Conservation (phyloP, 192 early-diverging fungal genomes). For the Kappamyces sp. region DNA sequence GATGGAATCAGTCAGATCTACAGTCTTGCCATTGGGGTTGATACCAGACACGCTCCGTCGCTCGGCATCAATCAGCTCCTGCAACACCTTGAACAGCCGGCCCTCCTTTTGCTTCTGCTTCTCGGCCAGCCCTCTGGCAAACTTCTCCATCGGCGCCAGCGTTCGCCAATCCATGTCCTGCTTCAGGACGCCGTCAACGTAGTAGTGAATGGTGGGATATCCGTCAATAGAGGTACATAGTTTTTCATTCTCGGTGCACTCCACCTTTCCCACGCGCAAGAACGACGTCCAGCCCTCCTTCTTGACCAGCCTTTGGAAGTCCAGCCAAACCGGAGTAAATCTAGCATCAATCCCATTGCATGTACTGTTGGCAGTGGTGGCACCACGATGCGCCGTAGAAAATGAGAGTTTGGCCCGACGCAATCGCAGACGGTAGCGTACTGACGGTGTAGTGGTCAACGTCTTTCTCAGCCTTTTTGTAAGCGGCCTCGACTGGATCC, state of each 20-base stretch:
- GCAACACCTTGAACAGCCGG: background rate
- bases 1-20: slow-evolving; percentile 48
- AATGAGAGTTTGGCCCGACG: slow-evolving; percentile 18
- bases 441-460: slow-evolving; percentile 9
- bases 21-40: slow-evolving; percentile 51
- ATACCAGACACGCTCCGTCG: slow-evolving; percentile 11
- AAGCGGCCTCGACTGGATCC: background rate
- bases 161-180: slow-evolving; percentile 9
- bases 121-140: slow-evolving; percentile 17
- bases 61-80: slow-evolving; percentile 1
- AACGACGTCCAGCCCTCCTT: slow-evolving; percentile 24
- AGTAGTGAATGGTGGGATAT: slow-evolving; percentile 17
- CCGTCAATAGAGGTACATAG: slow-evolving; percentile 14
- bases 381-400: slow-evolving; percentile 33
- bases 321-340: slow-evolving; percentile 29
- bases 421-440: slow-evolving; percentile 10
- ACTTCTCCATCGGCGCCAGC: background rate
- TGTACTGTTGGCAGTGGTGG: slow-evolving; percentile 19
- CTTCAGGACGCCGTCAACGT: slow-evolving; percentile 19
- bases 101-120: background rate
- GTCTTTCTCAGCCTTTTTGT: slow-evolving; percentile 3
- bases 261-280: slow-evolving; percentile 58
- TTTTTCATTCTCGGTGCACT: slow-evolving; percentile 54
- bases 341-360: slow-evolving; percentile 10
- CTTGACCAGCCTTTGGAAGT: slow-evolving; percentile 25